phyloP scores from a whole-genome alignment of 2,329 filamentous ascomycete species.

The Leptographium lundbergii region DNA sequence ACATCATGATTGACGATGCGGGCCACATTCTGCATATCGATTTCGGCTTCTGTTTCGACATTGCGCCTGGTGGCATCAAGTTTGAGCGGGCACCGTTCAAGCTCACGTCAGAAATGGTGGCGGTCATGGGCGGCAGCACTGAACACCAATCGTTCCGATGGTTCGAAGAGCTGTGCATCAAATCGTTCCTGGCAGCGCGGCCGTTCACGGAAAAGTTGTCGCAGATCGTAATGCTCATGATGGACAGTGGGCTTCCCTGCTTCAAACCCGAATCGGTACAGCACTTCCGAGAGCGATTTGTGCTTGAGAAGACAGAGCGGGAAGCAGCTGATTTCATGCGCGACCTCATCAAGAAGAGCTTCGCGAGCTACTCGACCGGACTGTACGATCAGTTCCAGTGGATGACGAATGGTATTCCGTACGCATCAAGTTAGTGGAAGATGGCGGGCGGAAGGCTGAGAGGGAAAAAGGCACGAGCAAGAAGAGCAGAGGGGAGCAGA shows the following conservation, averaged over 20 bases:
- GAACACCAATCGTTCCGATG: slow-evolving; percentile 82
- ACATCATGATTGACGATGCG: slow-evolving; percentile 98
- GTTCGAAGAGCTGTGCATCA: slow-evolving; percentile 94
- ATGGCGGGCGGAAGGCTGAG: background rate
- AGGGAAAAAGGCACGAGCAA: background rate
- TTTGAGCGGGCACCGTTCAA: slow-evolving; percentile 99
- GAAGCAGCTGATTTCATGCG: slow-evolving; percentile 94
- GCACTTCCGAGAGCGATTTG: slow-evolving; percentile 87
- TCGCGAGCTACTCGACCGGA: slow-evolving; percentile 80
- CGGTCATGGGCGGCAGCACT: slow-evolving; percentile 89
- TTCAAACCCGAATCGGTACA: slow-evolving; percentile 94
- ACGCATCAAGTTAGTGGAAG: slow-evolving; percentile 10
- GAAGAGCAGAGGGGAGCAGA: background rate
- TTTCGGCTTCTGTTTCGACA: slow-evolving; percentile 99
- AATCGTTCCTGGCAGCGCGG: slow-evolving; percentile 80
- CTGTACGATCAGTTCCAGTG: slow-evolving; percentile 94
- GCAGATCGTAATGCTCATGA: slow-evolving; percentile 87
- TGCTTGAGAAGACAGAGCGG: slow-evolving; percentile 78
- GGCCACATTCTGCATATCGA: slow-evolving; percentile 98
- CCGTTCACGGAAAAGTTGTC: slow-evolving; percentile 80
- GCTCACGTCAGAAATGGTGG: slow-evolving; percentile 91
- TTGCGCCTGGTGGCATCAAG: slow-evolving; percentile 89
- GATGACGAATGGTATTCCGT: slow-evolving; percentile 15
- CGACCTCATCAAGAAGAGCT: slow-evolving; percentile 78
- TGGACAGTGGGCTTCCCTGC: slow-evolving; percentile 89